phyloP scores from a whole-genome alignment of 1,284 basidiomycete genomes.

The Trichosporon sp. region DNA sequence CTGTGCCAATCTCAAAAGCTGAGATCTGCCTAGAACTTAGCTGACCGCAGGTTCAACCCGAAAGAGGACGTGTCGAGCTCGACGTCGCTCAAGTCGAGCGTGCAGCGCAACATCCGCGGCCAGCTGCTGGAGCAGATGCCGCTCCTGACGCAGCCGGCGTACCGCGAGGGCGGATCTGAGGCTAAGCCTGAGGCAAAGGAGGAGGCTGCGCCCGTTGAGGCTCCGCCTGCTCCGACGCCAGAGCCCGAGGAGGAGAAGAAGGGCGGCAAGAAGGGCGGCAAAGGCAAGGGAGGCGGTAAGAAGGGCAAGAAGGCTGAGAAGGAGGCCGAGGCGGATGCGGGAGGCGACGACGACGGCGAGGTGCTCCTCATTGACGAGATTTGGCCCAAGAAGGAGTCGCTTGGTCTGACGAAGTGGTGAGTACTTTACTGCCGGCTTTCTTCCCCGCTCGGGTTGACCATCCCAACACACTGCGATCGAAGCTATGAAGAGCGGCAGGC shows the following conservation, averaged over 20 bases:
- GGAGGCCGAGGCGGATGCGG: conserved; percentile 27
- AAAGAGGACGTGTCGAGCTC: conserved; percentile 85
- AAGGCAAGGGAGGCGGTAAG: conserved; percentile 41
- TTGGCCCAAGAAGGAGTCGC: conserved; percentile 97
- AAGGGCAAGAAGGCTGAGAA: conserved; percentile 31
- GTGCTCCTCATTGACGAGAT: conserved; percentile 71
- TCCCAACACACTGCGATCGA: too few species aligned
- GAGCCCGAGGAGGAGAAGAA: conserved; percentile 21
- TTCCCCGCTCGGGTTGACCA: too few species aligned
- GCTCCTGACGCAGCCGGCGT: conserved; percentile 51
- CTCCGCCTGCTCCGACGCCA: conserved; percentile 11
- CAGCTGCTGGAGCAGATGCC: conserved; percentile 79
- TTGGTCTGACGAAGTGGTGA: conserved; percentile 91
- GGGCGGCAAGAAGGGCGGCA: conserved; percentile 20
- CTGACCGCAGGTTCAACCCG: conserved; percentile 64
- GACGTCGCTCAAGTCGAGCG: conserved; percentile 91
- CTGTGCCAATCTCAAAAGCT: neutral
- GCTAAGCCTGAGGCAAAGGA: neutral
- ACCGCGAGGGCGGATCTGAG: conserved; percentile 21
- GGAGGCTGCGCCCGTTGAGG: conserved; percentile 6
- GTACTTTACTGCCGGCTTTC: too few species aligned
- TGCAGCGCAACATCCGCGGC: conserved; percentile 81
- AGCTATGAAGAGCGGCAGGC: too few species aligned
- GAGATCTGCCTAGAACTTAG: neutral
- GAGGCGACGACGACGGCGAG: conserved; percentile 50